Evolutionary conservation across 2,329 filamentous ascomycete species (phyloP), one percentile per base, ranked within the genome.

Genomic region (Pseudocercospora macadamiae): DNA sequence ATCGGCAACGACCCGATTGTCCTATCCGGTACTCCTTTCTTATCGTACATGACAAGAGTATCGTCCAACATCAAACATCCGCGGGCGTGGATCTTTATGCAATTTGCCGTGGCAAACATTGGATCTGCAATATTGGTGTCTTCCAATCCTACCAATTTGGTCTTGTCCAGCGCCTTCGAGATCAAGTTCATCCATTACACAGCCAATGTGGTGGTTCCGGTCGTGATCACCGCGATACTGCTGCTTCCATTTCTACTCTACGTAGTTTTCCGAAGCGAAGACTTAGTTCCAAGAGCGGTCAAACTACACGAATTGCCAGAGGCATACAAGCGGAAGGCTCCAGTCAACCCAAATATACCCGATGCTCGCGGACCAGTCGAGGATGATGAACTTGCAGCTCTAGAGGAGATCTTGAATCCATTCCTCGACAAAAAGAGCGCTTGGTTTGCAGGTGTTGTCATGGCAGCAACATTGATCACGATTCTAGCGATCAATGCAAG

Each of bases 1-100:
- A 87, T 91, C 51, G 89, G 89, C 6, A 91, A 91, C 59, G 89
- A 91, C 64, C 88, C 89, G 0, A 87, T 91, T 62, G 89, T 91
- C 54, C 75, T 91, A 0, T 90, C 88, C 0, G 89, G 89, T 1
- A 91, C 88, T 0, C 83, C 89, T 0, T 91, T 91, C 56, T 80
- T 91, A 10, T 86, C 88, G 2, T 91, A 91, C 72, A 89, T 91
- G 87, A 91, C 88, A 0, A 80, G 87, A 5, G 87, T 90, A 0
- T 90, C 88, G 0, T 86, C 83, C 73, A 91, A 91, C 64, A 91
- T 91, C 58, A 75, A 82, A 9, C 84, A 89, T 57, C 88, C 89
- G 0, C 78, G 85, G 66, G 89, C 89, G 0, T 91, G 89, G 88
- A 90, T 91, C 19, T 82, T 86, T 65, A 84, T 83, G 1, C 89